Evolutionary conservation across 805 yeast species (phyloP), one percentile per base, ranked within the genome.

Genomic region (Schizosaccharomyces japonicus): DNA sequence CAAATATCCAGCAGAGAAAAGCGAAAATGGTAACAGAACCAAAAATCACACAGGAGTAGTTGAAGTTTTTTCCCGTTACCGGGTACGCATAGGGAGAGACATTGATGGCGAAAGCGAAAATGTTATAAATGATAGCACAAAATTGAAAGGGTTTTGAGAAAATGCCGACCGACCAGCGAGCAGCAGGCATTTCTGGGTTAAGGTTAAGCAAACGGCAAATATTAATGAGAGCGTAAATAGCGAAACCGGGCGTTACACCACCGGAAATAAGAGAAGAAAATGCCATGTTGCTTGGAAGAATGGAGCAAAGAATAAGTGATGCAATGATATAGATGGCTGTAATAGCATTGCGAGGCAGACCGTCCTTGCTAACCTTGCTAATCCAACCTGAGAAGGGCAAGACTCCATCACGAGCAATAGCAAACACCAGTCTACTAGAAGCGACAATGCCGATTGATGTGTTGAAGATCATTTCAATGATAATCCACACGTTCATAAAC

Each of bases 371-470:
- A 47, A 78, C 80, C 25, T 56, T 54, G 52, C 66, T 63, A 72
- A 73, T 71, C 50, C 54, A 52, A 19, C 56, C 61, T 15, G 79
- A 72, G 17, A 67, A 61, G 19, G 83, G 83, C 61, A 76, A 72
- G 55, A 76, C 66, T 10, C 75, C 74, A 58, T 76, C 83, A 58
- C 82, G 68, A 1, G 81, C 69, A 57, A 76, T 76, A 3, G 81
- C 75, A 55, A 65, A 77, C 17, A 78, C 69, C 45, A 75, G 80
- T 56, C 82, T 66, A 8, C 78, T 72, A 6, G 55, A 54, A 8
- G 56, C 56, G 5, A 52, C 52, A 25, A 52, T 39, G 3, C 55
- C 49, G 5, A 51, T 50, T 3, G 50, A 47, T 3, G 53, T 25
- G 26, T 51, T 52, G 13, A 46, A 28, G 21, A 49, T 10, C 19